Conservation (phyloP, 179 eudicot genomes). For the Vitellaria paradoxa region DNA sequence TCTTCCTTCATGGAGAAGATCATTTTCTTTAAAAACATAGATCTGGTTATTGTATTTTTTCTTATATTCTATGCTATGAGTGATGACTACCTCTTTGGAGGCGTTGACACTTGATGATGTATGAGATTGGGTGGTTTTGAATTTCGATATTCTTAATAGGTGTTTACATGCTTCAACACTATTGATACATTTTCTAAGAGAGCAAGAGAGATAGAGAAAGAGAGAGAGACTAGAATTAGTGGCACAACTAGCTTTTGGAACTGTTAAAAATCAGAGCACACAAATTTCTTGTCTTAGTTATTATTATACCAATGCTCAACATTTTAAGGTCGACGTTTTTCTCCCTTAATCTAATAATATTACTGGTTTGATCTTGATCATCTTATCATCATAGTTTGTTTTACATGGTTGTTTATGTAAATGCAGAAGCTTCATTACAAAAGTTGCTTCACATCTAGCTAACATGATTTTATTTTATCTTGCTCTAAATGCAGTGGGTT, state of each 20-base stretch:
- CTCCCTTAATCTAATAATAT: not conserved
- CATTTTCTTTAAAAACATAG: not conserved
- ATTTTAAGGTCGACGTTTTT: not conserved
- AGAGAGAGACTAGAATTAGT: too few species aligned
- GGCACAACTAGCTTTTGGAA: too few species aligned
- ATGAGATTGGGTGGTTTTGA: too few species aligned
- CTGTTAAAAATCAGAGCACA: not conserved
- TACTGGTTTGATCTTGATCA: not conserved
- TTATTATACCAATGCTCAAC: not conserved
- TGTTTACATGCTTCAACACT: too few species aligned
- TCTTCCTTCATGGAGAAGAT: not conserved
- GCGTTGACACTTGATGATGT: too few species aligned
- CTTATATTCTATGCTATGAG: not conserved
- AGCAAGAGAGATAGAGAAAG: too few species aligned
- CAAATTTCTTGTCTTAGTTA: not conserved
- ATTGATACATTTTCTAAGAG: too few species aligned
- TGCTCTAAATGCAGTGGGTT: slow-evolving; percentile 85
- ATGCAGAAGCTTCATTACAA: not conserved
- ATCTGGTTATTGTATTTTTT: not conserved
- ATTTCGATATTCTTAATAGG: too few species aligned
- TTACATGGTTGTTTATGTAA: not conserved
- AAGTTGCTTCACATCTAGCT: slow-evolving; percentile 2
- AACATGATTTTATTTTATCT: slow-evolving; percentile 10
- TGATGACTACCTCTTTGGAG: not conserved
- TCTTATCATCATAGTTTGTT: not conserved